phyloP scores from a whole-genome alignment of 768 basidiomycete species.

The Scleroderma bovista region DNA sequence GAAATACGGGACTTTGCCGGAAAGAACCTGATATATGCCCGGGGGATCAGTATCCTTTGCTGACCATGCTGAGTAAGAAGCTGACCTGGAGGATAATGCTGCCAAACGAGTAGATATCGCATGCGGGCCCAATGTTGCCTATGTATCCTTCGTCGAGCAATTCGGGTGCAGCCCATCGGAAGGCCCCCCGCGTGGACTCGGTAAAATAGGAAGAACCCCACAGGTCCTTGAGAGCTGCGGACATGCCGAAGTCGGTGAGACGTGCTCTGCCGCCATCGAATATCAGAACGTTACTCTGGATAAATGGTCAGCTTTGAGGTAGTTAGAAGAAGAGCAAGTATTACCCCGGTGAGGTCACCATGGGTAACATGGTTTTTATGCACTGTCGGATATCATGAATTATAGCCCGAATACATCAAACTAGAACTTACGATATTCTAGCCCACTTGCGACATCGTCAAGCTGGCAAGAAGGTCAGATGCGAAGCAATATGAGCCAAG shows the following conservation, averaged over 20 bases:
- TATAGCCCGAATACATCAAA: too few relatives aligned
- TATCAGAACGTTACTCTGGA: conserved; percentile 15
- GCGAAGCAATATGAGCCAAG: conserved; percentile 8
- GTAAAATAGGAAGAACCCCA: conserved; percentile 20
- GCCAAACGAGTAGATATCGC: conserved; percentile 38
- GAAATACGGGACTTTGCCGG: conserved; percentile 6
- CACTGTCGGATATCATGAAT: conserved; percentile 4
- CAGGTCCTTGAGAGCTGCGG: conserved; percentile 32
- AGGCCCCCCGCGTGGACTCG: conserved; percentile 30
- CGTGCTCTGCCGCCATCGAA: conserved; percentile 26
- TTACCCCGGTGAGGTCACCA: conserved; percentile 14
- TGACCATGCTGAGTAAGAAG: background rate
- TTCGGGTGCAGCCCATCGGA: conserved; percentile 39
- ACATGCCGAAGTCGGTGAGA: conserved; percentile 42
- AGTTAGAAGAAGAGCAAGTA: background rate
- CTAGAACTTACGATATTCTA: conserved; percentile 10
- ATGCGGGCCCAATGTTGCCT: conserved; percentile 8
- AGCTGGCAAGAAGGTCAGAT: conserved; percentile 16
- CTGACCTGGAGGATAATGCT: conserved; percentile 15
- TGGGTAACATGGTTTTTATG: conserved; percentile 12
- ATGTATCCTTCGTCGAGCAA: conserved; percentile 15
- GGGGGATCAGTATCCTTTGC: background rate
- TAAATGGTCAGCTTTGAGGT: background rate
- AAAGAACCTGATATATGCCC: conserved; percentile 1
- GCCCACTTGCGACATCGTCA: conserved; percentile 8